Base-by-base conservation (phyloP, 768 basidiomycete genomes). In the Auricularia cornea region DNA sequence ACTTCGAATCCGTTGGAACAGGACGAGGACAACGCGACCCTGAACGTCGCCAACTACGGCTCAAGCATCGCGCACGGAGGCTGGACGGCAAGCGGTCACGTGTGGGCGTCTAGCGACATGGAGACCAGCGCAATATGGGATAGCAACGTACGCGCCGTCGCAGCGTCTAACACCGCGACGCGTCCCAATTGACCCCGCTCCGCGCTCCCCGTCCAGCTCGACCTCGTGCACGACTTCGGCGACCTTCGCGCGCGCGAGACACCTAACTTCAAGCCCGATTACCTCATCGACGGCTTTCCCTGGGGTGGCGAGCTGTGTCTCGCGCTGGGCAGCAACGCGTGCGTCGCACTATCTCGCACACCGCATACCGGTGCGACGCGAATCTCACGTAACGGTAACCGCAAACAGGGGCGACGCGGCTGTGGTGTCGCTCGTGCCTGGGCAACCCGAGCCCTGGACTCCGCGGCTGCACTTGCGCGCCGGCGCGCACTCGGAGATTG, bases 61-160 rank as follows among this genome's bases (percentile, higher is more conserved):
- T 86, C 85, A 69, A 92, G 88, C 69, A 76, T 92, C 64, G 87
- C 88, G 0, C 89, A 90, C 70, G 85, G 83, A 6, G 92, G 87
- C 1, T 90, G 86, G 88, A 80, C 83, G 60, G 70, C 76, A 23
- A 20, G 35, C 64, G 65, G 70, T 23, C 76, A 72, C 57, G 78
- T 94, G 8, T 97, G 94, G 93, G 89, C 88, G 28, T 82, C 85
- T 12, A 94, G 92, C 66, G 95, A 97, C 75, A 97, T 97, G 94
- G 94, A 98, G 73, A 93, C 90, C 0, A 89, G 95, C 67, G 89
- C 89, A 62, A 80, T 84, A 16, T 98, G 94, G 95, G 83, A 86
- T 30, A 74, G 74, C 57, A 89, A 92, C 75, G 90, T 88, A 64
- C 32, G 72, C 32, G 26, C 51, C 35, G 10, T 14, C 10, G 10